Base-by-base conservation (phyloP, 495 filamentous ascomycete species). In the Penicillium steckii region DNA sequence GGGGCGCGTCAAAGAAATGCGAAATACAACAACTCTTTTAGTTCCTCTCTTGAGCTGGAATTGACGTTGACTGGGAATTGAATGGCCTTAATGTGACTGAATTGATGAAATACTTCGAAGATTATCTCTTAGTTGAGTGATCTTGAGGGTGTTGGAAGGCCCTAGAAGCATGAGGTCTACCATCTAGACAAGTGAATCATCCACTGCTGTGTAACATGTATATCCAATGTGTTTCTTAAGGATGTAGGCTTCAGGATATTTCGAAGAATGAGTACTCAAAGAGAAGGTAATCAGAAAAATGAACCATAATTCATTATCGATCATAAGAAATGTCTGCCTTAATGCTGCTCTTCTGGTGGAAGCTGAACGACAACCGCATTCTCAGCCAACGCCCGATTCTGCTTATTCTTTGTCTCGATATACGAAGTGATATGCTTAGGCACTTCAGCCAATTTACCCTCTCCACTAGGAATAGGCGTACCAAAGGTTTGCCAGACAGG, bases 401-500 rank as follows among this genome's bases (percentile, higher is more conserved):
- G 69, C 22, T 61, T 60, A 66, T 88, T 91, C 49, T 62, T 72
- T 12, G 74, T 77, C 43, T 65, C 59, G 48, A 85, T 68, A 59
- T 76, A 91, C 6, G 77, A 75, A 3, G 52, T 65, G 33, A 95
- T 56, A 74, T 92, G 84, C 50, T 72, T 77, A 0, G 90, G 91
- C 17, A 86, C 73, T 9, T 74, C 55, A n/a, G 60, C 52, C 0
- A 90, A 72, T 32, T 72, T 68, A 53, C 90, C 88, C 50, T 83
- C 76, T 32, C 74, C 68, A n/a, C 76, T 78, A 1, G 84, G 67
- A n/a, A 94, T 57, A 0, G 92, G 90, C 45, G 84, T 76, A 0
- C 87, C 90, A 46, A 89, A 69, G 0, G 68, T 75, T 38, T 79
- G 77, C 68, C 81, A 86, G 24, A 89, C 75, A 2, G 91, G 91